Conservation (phyloP, 2,329 filamentous ascomycete species). For the Arthrobotrys entomopaga region DNA sequence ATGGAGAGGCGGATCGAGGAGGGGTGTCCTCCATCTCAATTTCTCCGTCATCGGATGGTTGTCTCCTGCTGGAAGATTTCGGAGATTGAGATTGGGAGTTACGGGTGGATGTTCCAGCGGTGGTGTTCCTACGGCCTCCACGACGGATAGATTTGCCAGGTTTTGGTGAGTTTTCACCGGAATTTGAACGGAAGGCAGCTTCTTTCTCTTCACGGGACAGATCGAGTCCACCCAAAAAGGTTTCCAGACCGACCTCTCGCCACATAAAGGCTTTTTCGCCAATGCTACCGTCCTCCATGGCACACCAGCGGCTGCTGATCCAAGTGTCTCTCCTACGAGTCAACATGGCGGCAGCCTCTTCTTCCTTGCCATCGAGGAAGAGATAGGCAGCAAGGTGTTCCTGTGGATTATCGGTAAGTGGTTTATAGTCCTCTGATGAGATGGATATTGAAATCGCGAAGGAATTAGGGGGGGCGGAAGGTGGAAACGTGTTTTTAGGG, state of each 20-base stretch:
- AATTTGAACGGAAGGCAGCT: conserved; percentile 40
- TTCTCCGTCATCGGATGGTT: conserved; percentile 52
- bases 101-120: conserved; percentile 39
- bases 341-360: conserved; percentile 94
- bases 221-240: conserved; percentile 96
- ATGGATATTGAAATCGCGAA: conserved; percentile 99
- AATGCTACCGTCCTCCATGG: conserved; percentile 88
- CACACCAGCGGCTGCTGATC: conserved; percentile 98
- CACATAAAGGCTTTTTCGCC: conserved; percentile 97
- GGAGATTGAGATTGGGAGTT: conserved; percentile 47
- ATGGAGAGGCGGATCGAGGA: conserved; percentile 53
- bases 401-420: conserved; percentile 84
- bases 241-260: conserved; percentile 92
- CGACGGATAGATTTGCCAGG: conserved; percentile 44
- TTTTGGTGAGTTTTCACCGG: conserved; percentile 44
- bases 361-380: conserved; percentile 93
- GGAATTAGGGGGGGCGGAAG: conserved; percentile 87
- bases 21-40: conserved; percentile 53
- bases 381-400: conserved; percentile 99
- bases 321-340: conserved; percentile 96
- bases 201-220: conserved; percentile 63
- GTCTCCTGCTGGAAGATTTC: conserved; percentile 30
- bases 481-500: conserved; percentile 72
- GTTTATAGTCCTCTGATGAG: conserved; percentile 81
- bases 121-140: conserved; percentile 48